A percentile compares a stretch with the other conserved stretches of the same genome.
Conservation (phyloP, 75 land plant species). For the Adiantum capillusveneris region DNA sequence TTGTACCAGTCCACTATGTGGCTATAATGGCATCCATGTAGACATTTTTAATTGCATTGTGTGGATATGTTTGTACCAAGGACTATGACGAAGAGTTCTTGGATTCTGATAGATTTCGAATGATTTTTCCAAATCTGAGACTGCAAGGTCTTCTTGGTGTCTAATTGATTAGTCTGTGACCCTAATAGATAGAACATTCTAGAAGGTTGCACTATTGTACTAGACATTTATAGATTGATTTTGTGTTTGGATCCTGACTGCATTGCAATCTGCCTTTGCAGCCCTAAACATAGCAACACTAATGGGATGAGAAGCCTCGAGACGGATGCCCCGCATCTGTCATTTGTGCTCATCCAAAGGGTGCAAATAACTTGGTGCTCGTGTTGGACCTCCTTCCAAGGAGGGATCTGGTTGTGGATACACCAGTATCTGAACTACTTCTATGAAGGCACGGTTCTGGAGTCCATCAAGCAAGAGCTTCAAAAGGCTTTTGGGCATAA, state of each 20-base stretch:
- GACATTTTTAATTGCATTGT: no score
- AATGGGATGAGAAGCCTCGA: constrained; percentile 28
- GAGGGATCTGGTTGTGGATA: constrained; percentile 57
- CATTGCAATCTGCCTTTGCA: constrained; percentile 63
- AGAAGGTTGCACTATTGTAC: no score
- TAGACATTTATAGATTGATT: no score
- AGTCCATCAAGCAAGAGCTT: constrained; percentile 28
- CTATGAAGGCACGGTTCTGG: constrained; percentile 59
- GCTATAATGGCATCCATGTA: no score
- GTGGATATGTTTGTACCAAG: no score
- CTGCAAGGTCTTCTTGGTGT: no score
- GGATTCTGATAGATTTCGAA: no score
- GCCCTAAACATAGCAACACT: constrained; percentile 56
- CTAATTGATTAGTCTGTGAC: no score
- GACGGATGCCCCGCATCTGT: constrained; percentile 70
- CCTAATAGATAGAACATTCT: no score
- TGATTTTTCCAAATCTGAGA: no score
- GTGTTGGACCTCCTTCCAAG: constrained; percentile 65
- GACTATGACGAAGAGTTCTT: no score
- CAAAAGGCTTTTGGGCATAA: constrained; percentile 24
- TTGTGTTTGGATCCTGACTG: constrained; percentile 61
- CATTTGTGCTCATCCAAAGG: constrained; percentile 61
- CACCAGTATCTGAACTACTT: constrained; percentile 50
- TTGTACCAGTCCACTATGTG: no score
- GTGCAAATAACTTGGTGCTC: constrained; percentile 41